A percentile compares a stretch with the other conserved stretches of the same genome.
Evolutionary conservation across 2,329 filamentous ascomycete genomes (phyloP).

Genomic region (Hymenoscyphus fructigenus): DNA sequence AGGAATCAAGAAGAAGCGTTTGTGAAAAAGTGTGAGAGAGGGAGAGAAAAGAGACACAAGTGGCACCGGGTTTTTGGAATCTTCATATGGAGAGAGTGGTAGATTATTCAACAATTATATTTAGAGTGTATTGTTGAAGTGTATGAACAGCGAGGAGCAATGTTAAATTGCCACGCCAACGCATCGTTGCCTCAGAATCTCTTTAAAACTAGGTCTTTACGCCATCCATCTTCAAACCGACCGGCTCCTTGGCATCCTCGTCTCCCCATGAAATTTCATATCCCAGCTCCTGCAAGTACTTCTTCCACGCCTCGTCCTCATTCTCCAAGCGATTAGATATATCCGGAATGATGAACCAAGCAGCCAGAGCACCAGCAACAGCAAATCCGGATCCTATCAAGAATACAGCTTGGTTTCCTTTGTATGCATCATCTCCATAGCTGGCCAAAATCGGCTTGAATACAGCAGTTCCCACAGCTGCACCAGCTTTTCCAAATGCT

Average conservation of each 20-base stretch:
- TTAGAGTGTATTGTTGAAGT: too few species aligned
- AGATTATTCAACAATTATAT: too few species aligned
- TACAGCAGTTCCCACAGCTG: constrained; percentile 82
- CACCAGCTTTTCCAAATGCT: constrained; percentile 72
- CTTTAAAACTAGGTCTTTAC: constrained; percentile 8
- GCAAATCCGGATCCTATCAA: constrained; percentile 52
- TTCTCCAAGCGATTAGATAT: constrained; percentile 43
- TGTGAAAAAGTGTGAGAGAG: too few species aligned
- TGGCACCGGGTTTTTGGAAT: too few species aligned
- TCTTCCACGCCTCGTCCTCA: constrained; percentile 46
- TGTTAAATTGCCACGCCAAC: too few species aligned
- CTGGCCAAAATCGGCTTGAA: constrained; percentile 66
- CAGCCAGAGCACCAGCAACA: constrained; percentile 44
- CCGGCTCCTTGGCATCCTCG: constrained; percentile 33
- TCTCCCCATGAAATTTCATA: constrained; percentile 42
- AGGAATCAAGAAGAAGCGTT: too few species aligned
- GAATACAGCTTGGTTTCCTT: constrained; percentile 50
- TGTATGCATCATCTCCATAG: constrained; percentile 40
- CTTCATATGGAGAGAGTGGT: too few species aligned
- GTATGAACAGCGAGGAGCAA: too few species aligned
- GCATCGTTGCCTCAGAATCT: not conserved
- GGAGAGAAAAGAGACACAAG: too few species aligned
- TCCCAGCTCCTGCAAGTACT: constrained; percentile 44
- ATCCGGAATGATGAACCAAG: constrained; percentile 48
- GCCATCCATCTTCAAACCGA: constrained; percentile 27